A percentile compares a stretch with the other conserved stretches of the same genome.
Evolutionary conservation across 2,329 filamentous ascomycete species (phyloP).

Genomic region (Sporothrix schenckii): DNA sequence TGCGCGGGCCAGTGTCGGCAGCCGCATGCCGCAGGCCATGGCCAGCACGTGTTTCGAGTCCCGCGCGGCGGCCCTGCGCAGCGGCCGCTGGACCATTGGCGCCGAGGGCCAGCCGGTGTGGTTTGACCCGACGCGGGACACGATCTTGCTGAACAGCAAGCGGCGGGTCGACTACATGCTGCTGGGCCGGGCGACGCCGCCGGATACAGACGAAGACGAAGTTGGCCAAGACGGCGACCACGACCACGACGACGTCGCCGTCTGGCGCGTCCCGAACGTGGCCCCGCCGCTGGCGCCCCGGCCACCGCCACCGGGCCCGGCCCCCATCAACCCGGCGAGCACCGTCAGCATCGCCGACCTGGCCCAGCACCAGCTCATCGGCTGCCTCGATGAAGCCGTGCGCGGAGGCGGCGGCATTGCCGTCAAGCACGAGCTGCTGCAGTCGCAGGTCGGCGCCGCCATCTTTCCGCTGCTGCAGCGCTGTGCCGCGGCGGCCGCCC

Average conservation of each 20-base stretch:
- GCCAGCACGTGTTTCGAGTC: constrained; percentile 27
- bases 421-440: constrained; percentile 10
- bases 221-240: not conserved
- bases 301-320: not conserved
- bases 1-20: not conserved
- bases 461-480: constrained; percentile 26
- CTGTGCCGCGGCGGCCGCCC: not conserved
- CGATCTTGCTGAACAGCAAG: constrained; percentile 29
- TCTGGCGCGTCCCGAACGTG: not conserved
- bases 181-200: not conserved
- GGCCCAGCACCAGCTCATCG: not conserved
- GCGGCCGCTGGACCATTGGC: constrained; percentile 28
- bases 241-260: not conserved
- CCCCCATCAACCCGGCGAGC: not conserved
- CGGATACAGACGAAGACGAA: too few relatives aligned
- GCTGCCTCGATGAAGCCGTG: constrained; percentile 20
- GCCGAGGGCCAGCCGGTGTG: constrained; percentile 26
- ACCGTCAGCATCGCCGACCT: not conserved
- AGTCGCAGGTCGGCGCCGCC: not conserved
- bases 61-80: not conserved
- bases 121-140: constrained; percentile 30
- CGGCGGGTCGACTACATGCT: constrained; percentile 2
- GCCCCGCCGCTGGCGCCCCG: not conserved
- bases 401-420: constrained; percentile 21
- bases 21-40: constrained; percentile 23